Conservation (phyloP, 2,329 filamentous ascomycete species). For the Penicillium corylophilum region DNA sequence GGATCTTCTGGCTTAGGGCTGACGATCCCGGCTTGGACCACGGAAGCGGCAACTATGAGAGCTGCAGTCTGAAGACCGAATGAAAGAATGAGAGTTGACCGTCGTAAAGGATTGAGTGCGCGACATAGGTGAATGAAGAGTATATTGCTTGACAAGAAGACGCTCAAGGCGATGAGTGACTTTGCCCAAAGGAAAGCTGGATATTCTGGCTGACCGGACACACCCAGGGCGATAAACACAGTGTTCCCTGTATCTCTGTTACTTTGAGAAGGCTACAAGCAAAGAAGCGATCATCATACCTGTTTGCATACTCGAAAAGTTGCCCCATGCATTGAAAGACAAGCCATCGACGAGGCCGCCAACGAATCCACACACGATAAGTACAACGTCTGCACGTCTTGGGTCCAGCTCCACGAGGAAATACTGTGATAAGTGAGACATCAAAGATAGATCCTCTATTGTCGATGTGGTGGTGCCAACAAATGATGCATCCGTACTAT, state of each 20-base stretch:
- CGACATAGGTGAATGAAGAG: constrained; percentile 41
- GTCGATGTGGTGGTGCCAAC: neutral
- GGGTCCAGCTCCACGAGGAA: constrained; percentile 21
- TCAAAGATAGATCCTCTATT: neutral
- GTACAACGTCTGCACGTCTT: constrained; percentile 27
- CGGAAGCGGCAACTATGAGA: constrained; percentile 34
- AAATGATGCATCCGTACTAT: neutral
- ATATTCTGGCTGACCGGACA: constrained; percentile 41
- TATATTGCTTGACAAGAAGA: constrained; percentile 41
- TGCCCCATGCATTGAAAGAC: constrained; percentile 45
- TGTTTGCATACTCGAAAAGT: constrained; percentile 46
- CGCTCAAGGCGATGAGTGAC: constrained; percentile 40
- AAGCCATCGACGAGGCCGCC: constrained; percentile 42
- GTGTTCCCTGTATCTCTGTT: constrained; percentile 37
- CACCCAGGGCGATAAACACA: constrained; percentile 45
- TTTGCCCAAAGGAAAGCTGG: constrained; percentile 45
- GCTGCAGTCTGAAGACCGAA: constrained; percentile 40
- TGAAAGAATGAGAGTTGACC: constrained; percentile 40
- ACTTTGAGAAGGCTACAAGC: neutral
- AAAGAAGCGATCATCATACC: constrained; percentile 23
- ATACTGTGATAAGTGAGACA: constrained; percentile 3
- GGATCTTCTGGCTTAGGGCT: constrained; percentile 30
- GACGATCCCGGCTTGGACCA: constrained; percentile 37
- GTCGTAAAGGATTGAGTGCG: constrained; percentile 32
- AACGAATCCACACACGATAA: constrained; percentile 40